Evolutionary conservation across 179 eudicot species (phyloP), one percentile per base, ranked within the genome.

Genomic region (Drosera spatulata): DNA sequence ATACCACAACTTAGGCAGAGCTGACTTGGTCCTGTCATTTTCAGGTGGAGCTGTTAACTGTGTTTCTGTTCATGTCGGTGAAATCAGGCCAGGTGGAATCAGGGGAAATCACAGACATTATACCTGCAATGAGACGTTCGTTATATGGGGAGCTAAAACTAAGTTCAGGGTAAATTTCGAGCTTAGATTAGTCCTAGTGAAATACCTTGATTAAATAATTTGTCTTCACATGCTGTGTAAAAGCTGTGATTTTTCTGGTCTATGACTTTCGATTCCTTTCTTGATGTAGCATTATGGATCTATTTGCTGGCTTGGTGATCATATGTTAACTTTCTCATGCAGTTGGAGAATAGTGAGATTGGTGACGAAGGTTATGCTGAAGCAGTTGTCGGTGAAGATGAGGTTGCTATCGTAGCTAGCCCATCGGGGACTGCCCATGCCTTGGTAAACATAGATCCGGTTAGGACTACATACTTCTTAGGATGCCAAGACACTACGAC

Each of bases 41-140:
- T 39, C 72, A 91, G 95, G 91, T n/a, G 98, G 98, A 54, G 96
- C 98, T 22, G 73, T 70, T 63, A 69, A 38, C 50, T 91, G 96
- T 76, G 82, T 74, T 66, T 84, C 95, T 39, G 71, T 73, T 77
- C 98, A 91, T 76, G 61, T 80, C 54, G 98, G 98, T 46, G 96
- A 88, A 75, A 88, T 91, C 68, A 74, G 76, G 53, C 95, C 96
- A 0, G 89, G 91, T 68, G 78, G 75, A 37, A 12, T 82, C 50
- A 82, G 98, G 62, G 98, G 98, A 49, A 91, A 88, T 76, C 96
- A 91, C 66, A 88, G 98, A 60, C 98, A 91, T 61, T 66, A 82
- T 57, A 75, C 81, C 43, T 83, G 95, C 72, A 91, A 91, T 55
- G 98, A 91, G 78, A 91, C 96, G 4, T 84, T 91, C 62, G 69